Evolutionary conservation across 1,139 yeast species (phyloP).

Genomic region (Taphrina pruni): DNA sequence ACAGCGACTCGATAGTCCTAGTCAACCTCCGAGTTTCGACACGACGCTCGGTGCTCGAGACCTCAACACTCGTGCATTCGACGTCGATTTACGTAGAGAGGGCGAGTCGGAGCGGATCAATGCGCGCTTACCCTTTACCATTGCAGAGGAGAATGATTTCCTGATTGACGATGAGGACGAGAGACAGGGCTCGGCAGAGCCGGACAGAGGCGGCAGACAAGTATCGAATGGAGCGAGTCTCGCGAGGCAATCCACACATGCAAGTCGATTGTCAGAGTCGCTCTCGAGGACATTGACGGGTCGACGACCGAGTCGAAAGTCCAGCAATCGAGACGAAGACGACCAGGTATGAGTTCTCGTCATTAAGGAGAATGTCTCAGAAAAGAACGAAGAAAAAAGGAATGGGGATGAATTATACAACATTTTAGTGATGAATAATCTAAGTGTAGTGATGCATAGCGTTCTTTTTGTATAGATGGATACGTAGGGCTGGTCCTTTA

Average conservation of each 20-base stretch:
- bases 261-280: constrained; percentile 6
- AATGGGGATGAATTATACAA: not conserved
- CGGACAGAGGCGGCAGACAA: not conserved
- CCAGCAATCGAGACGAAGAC: constrained; percentile 1
- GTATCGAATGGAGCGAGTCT: not conserved
- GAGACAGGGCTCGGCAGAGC: not conserved
- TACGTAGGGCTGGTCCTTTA: too few species aligned
- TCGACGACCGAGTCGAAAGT: not conserved
- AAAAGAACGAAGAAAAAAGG: too few species aligned
- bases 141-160: constrained; percentile 27
- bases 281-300: constrained; percentile 22
- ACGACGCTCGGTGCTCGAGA: constrained; percentile 31
- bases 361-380: too few species aligned
- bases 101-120: constrained; percentile 29
- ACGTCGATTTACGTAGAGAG: constrained; percentile 29
- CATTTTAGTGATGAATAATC: constrained; percentile 8
- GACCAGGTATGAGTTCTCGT: not conserved
- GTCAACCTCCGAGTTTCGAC: constrained; percentile 19
- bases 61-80: constrained; percentile 20
- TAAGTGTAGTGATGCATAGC: constrained; percentile 4
- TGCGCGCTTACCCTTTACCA: constrained; percentile 27
- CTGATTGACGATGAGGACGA: constrained; percentile 27
- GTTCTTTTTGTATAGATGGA: not conserved
- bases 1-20: not conserved
- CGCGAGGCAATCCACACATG: constrained; percentile 6